Evolutionary conservation across 192 early-diverging fungal species (phyloP).

Genomic region (Gonapodya prolifera): DNA sequence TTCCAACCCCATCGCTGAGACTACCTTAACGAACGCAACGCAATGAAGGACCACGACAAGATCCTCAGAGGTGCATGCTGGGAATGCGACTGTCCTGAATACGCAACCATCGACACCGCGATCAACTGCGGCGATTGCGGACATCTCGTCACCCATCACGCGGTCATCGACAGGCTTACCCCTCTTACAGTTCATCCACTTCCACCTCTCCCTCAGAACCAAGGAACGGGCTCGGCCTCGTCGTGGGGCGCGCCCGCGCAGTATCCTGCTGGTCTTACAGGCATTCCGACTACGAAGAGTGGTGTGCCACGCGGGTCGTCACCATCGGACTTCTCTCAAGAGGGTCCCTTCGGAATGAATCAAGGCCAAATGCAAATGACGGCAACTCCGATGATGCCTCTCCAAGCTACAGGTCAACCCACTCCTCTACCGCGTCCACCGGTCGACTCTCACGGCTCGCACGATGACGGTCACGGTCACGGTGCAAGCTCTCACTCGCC

Average conservation of each 20-base stretch:
- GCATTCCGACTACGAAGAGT: background rate
- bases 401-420: too few species aligned
- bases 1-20: too few species aligned
- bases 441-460: background rate
- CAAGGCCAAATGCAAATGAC: background rate
- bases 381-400: too few species aligned
- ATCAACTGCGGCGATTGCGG: background rate
- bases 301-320: background rate
- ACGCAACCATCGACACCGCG: background rate
- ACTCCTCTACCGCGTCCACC: too few species aligned
- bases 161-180: conserved; percentile 4
- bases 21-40: too few species aligned
- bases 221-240: background rate
- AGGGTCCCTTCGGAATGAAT: background rate
- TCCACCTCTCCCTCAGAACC: background rate
- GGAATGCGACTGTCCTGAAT: conserved; percentile 5
- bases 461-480: background rate
- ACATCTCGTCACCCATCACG: background rate
- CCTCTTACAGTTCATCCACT: background rate
- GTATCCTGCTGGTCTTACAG: background rate
- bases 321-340: background rate
- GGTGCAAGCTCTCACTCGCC: background rate
- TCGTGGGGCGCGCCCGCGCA: background rate
- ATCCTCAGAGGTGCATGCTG: conserved; percentile 4
- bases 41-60: conserved; percentile 8